Conservation (phyloP, 345 rosid genomes). For the Geranium brycei region DNA sequence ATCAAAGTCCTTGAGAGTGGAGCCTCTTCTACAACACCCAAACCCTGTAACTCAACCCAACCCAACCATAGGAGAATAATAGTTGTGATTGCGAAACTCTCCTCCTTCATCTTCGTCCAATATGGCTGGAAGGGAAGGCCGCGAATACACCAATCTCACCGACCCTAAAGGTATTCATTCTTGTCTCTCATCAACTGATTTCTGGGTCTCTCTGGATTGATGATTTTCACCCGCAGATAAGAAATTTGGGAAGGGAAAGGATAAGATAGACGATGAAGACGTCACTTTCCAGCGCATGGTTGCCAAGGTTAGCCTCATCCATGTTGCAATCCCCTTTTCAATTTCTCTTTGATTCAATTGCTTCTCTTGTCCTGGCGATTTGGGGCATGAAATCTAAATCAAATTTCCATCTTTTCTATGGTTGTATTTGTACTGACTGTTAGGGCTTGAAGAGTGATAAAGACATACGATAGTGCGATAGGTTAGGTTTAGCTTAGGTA, state of each 20-base stretch:
- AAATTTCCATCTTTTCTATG: neutral
- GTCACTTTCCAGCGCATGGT: conserved; percentile 96
- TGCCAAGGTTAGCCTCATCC: conserved; percentile 96
- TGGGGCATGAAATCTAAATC: neutral
- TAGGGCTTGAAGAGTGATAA: neutral
- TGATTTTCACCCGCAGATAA: conserved; percentile 34
- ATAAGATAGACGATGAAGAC: conserved; percentile 88
- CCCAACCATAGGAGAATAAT: too few relatives aligned
- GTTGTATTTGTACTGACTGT: too few relatives aligned
- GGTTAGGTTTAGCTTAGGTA: too few relatives aligned
- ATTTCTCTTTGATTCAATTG: neutral
- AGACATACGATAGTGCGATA: neutral
- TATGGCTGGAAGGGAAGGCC: conserved; percentile 96
- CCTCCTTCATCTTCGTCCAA: too few relatives aligned
- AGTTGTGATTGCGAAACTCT: too few relatives aligned
- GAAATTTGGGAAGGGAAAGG: conserved; percentile 80
- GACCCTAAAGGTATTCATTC: conserved; percentile 65
- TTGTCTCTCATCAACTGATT: neutral
- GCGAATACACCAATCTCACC: conserved; percentile 86
- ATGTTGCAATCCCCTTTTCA: conserved; percentile 10
- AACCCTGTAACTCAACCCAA: too few relatives aligned
- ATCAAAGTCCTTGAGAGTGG: too few relatives aligned
- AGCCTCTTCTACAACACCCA: too few relatives aligned
- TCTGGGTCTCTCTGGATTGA: neutral
- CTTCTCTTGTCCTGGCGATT: too few relatives aligned